These are phyloP conservation scores for Cucurbita pepo DNA, from an alignment of 306 rosid species.

Conservation along the genomic window DNA sequence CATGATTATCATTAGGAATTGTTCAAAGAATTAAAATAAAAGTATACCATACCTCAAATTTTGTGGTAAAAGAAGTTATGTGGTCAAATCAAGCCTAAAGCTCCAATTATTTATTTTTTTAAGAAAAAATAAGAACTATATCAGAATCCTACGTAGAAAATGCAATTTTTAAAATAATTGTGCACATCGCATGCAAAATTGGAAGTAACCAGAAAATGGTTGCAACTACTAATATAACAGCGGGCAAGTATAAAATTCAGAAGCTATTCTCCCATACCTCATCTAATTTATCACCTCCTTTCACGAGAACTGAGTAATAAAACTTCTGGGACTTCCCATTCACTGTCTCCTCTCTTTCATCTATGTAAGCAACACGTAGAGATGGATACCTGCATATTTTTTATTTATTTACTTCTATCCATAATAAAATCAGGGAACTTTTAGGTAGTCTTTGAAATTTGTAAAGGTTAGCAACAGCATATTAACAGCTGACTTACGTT, in stretches of 20 bases:
- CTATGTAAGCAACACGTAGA: slow-evolving; percentile 91
- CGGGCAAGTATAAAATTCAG: not conserved
- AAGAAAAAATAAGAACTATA: not conserved
- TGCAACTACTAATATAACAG: not conserved
- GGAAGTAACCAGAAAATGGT: not conserved
- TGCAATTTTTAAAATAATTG: not conserved
- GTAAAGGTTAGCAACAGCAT: not conserved
- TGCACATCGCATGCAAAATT: not conserved
- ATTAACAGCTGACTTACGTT: slow-evolving; percentile 37
- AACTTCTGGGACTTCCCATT: slow-evolving; percentile 29
- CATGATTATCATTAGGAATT: not conserved
- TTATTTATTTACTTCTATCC: not conserved
- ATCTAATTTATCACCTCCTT: slow-evolving; percentile 83
- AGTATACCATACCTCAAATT: not conserved
- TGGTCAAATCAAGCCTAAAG: not conserved
- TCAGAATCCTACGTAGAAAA: not conserved
- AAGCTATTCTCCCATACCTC: slow-evolving; percentile 45
- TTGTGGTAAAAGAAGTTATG: not conserved
- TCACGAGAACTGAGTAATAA: slow-evolving; percentile 77
- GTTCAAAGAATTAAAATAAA: not conserved
- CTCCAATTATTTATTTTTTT: not conserved
- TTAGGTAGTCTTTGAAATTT: not conserved
- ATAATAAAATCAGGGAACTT: not conserved
- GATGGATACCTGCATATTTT: slow-evolving; percentile 42
- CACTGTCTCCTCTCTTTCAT: slow-evolving; percentile 49